A percentile compares a stretch with the other conserved stretches of the same genome.
These are phyloP conservation scores for Aphanomyces cochlioides DNA, from an alignment of 352 stramenopile species.

Conservation along the genomic window DNA sequence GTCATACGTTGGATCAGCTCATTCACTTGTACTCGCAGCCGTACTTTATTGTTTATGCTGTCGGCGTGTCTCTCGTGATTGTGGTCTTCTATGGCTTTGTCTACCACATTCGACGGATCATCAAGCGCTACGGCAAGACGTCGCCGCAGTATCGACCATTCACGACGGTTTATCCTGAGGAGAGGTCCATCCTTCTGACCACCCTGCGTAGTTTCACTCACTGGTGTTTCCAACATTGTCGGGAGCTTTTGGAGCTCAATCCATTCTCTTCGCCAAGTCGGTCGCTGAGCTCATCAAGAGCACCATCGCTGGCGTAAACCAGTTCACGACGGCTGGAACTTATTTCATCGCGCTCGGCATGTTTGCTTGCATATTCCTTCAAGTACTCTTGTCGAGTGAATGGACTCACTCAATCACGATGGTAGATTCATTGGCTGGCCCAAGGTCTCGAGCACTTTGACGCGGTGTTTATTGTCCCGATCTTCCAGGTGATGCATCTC, in stretches of 20 bases:
- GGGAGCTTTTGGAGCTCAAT: conserved; percentile 74
- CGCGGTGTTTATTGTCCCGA: conserved; percentile 79
- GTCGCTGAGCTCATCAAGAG: conserved; percentile 80
- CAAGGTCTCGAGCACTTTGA: conserved; percentile 78
- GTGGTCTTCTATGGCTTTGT: conserved; percentile 39
- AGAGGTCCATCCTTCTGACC: no score
- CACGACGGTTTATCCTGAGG: conserved; percentile 31
- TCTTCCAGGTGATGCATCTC: conserved; percentile 46
- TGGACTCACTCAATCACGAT: neutral
- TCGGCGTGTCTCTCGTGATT: conserved; percentile 47
- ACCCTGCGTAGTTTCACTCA: conserved; percentile 43
- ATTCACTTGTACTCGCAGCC: conserved; percentile 58
- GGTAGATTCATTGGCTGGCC: conserved; percentile 82
- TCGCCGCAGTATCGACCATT: conserved; percentile 57
- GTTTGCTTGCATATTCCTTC: conserved; percentile 78
- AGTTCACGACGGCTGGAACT: conserved; percentile 65
- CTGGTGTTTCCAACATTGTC: conserved; percentile 68
- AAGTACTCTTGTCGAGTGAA: conserved; percentile 30
- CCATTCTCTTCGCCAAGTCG: conserved; percentile 79
- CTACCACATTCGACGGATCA: conserved; percentile 46
- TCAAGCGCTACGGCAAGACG: conserved; percentile 40
- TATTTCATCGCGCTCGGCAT: conserved; percentile 79
- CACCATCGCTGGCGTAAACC: conserved; percentile 60
- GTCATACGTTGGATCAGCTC: conserved; percentile 75
- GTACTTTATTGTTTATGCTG: conserved; percentile 62